Evolutionary conservation across 192 early-diverging fungal genomes (phyloP).

Genomic region (Mortierella hygrophila): DNA sequence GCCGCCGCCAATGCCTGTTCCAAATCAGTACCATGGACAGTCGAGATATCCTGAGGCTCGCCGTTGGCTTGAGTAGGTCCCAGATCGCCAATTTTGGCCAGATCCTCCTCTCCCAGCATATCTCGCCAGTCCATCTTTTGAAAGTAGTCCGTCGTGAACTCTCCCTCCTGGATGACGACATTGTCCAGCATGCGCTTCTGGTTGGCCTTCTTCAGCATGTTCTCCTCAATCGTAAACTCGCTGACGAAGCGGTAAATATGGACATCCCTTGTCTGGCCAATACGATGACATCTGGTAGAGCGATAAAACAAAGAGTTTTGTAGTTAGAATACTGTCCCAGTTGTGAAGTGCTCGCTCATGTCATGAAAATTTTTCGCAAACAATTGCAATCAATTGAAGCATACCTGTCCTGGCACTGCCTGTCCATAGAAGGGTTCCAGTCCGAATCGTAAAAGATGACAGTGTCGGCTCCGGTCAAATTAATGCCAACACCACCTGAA

Average conservation of each 20-base stretch:
- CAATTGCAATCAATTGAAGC: not conserved
- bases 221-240: slow-evolving; percentile 81
- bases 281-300: slow-evolving; percentile 68
- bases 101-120: slow-evolving; percentile 58
- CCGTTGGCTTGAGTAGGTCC: slow-evolving; percentile 41
- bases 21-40: slow-evolving; percentile 55
- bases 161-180: slow-evolving; percentile 84
- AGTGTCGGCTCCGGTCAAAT: slow-evolving; percentile 83
- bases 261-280: slow-evolving; percentile 80
- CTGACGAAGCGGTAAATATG: slow-evolving; percentile 83
- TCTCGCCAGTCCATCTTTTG: slow-evolving; percentile 74
- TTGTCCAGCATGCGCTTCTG: slow-evolving; percentile 84
- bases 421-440: slow-evolving; percentile 84
- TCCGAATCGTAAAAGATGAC: slow-evolving; percentile 86
- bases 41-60: slow-evolving; percentile 35
- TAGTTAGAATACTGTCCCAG: not conserved
- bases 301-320: not conserved
- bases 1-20: slow-evolving; percentile 72
- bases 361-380: not conserved
- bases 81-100: slow-evolving; percentile 65
- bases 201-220: slow-evolving; percentile 83
- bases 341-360: not conserved
- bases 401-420: slow-evolving; percentile 75
- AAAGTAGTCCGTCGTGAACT: slow-evolving; percentile 78
- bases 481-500: slow-evolving; percentile 84